Base-by-base conservation (phyloP, 192 early-diverging fungal species). In the Haplosporangium gracile region DNA sequence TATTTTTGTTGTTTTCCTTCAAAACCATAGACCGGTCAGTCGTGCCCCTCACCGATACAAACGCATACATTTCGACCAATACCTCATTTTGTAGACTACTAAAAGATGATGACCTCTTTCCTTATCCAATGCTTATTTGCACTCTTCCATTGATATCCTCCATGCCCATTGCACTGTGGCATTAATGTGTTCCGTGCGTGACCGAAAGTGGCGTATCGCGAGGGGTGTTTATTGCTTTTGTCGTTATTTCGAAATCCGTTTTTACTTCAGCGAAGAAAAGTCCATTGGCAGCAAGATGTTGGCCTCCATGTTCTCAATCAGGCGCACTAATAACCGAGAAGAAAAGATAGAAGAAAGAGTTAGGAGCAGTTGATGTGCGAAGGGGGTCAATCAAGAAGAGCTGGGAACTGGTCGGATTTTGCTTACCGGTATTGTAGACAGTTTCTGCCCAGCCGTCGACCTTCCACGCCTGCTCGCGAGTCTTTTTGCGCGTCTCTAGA, bases 391-490 rank as follows among this genome's bases (percentile, higher is more conserved):
- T 26, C 57, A 65, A 32, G 26, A 65, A 65, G 10, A 4, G 11
- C 13, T 65, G n/a, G 60, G 8, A 8, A 11, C 60, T 32, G 5
- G 4, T 32, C 60, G 8, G 8, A 24, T 4, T 10, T 20, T 22
- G 36, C 82, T 73, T 90, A 94, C 93, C 94, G 36, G 97, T 99
- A 81, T 98, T 97, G 69, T 94, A 92, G 3, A 97, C 97, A 1
- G 97, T 97, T 70, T 97, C 94, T 29, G 96, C 93, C 97, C 97
- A 99, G 70, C 96, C 97, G 72, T 99, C 95, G 38, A 97, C 95
- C 82, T 97, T 90, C 97, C 97, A 99, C 16, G 97, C 96, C 72
- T 94, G 91, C 88, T 99, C 97, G 73, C 97, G 93, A 51, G 95
- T 95, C 81, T 92, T 93, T 88, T 99, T 99, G 80, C 97, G 96